A percentile compares a stretch with the other conserved stretches of the same genome.
phyloP scores from a whole-genome alignment of 176 grass and related monocot species.

The Carex scoparia region DNA sequence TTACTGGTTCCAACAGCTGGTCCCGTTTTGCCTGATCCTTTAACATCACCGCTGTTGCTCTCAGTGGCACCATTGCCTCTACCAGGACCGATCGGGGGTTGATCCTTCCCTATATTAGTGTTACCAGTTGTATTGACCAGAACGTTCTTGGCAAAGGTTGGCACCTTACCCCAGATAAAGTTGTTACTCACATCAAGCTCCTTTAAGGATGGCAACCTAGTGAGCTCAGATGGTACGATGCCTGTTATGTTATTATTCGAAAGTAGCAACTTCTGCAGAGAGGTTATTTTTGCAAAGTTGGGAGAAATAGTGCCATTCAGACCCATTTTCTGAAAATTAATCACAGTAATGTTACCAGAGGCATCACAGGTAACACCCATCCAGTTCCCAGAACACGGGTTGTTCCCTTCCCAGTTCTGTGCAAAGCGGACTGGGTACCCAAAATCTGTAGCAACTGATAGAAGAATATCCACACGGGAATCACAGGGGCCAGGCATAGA shows the following conservation, averaged over 20 bases:
- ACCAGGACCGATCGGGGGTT: conserved; percentile 20
- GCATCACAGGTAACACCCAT: conserved; percentile 28
- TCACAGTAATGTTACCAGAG: conserved; percentile 20
- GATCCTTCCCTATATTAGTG: conserved; percentile 46
- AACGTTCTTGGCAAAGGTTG: conserved; percentile 19
- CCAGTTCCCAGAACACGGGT: conserved; percentile 29
- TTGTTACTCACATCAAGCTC: conserved; percentile 45
- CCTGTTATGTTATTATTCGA: conserved; percentile 31
- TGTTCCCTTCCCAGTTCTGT: conserved; percentile 34
- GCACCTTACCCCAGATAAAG: conserved; percentile 30
- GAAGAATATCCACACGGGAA: conserved; percentile 8
- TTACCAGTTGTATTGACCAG: conserved; percentile 34
- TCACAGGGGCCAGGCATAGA: conserved; percentile 14
- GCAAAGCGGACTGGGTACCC: conserved; percentile 15
- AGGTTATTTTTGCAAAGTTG: conserved; percentile 13
- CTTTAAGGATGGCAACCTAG: conserved; percentile 1
- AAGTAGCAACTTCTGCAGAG: conserved; percentile 25
- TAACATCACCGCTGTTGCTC: neutral
- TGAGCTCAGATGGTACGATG: neutral
- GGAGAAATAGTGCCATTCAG: conserved; percentile 35
- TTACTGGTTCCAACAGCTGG: neutral
- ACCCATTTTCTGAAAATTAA: conserved; percentile 29
- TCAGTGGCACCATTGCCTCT: conserved; percentile 1
- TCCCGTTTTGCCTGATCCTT: neutral
- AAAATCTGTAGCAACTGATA: conserved; percentile 18